Evolutionary conservation across 1,284 basidiomycete species (phyloP).

Genomic region (Heterobasidion parviporum): DNA sequence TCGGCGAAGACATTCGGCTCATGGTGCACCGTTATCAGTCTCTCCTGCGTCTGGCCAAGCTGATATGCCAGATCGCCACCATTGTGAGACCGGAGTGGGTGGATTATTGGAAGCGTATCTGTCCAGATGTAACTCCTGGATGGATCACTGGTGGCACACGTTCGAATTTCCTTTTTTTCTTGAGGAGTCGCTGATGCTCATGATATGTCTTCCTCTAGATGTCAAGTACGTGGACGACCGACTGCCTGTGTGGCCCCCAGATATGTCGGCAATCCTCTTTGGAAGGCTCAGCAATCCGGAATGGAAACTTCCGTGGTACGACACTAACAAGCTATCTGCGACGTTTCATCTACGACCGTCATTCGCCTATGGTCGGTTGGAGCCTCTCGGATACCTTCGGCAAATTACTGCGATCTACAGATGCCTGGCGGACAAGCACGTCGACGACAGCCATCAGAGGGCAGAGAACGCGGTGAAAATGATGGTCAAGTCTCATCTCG

Average conservation of each 20-base stretch:
- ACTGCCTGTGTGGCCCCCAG: slow-evolving; percentile 63
- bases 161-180: slow-evolving; percentile 28
- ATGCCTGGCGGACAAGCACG: slow-evolving; percentile 43
- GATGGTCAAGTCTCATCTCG: slow-evolving; percentile 48
- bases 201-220: not conserved
- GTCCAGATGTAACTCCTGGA: slow-evolving; percentile 45
- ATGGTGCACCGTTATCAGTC: slow-evolving; percentile 42
- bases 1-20: slow-evolving; percentile 66
- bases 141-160: slow-evolving; percentile 45
- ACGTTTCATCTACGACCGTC: slow-evolving; percentile 47
- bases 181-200: not conserved
- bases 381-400: slow-evolving; percentile 43
- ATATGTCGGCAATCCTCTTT: slow-evolving; percentile 55
- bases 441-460: slow-evolving; percentile 44
- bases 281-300: slow-evolving; percentile 59
- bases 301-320: slow-evolving; percentile 49
- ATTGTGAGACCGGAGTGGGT: slow-evolving; percentile 73
- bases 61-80: slow-evolving; percentile 63
- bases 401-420: slow-evolving; percentile 47
- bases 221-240: slow-evolving; percentile 51
- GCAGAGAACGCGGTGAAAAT: slow-evolving; percentile 56
- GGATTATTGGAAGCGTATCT: slow-evolving; percentile 80
- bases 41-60: slow-evolving; percentile 50
- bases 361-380: slow-evolving; percentile 50
- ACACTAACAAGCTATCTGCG: slow-evolving; percentile 38